Base-by-base conservation (phyloP, 148 eudicot genomes). In the Silene latifolia region DNA sequence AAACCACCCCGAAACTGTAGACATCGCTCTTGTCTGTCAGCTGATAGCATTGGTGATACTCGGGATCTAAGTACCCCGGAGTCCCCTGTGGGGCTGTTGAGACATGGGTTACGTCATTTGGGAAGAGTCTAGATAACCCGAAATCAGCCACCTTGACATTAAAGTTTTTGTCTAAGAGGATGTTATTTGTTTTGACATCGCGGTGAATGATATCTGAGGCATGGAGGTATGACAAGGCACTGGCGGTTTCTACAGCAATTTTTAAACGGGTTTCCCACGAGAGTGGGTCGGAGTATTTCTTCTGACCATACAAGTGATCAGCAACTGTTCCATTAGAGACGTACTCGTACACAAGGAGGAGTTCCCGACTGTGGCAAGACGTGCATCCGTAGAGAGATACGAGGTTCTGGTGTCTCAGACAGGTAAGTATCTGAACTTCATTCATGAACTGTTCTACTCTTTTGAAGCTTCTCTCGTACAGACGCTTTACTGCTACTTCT, bases 81-180 rank as follows among this genome's bases (percentile, higher is more conserved):
- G 92, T 89, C 19, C 90, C 92, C 35, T 88, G 87, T n/a, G 92
- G 92, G 56, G 88, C 88, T 2, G 89, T 89, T 39, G 92, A 89
- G 24, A 86, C 76, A 51, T 88, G 89, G 17, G 88, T 81, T 7
- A 83, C 85, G 70, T 86, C 74, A 11, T 60, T 83, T 0, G 92
- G 88, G 64, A 86, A 80, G 47, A 83, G 77, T 58, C 92, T 83
- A 4, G 92, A 89, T 13, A 89, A 82, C 72, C 92, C 92, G 12
- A 89, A 89, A 89, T 89, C 89, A 5, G 87, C 92, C 51, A 87
- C 88, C 71, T 87, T 89, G 42, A 89, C 92, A n/a, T 63, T 25
- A 9, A 87, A 89, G 32, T 85, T 72, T 71, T 77, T 51, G 72
- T 89, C 88, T 0, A 89, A 67, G 6, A 89, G 84, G 25, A 89